Evolutionary conservation across 2,329 filamentous ascomycete genomes (phyloP).

Genomic region (Botryosphaeria agaves): DNA sequence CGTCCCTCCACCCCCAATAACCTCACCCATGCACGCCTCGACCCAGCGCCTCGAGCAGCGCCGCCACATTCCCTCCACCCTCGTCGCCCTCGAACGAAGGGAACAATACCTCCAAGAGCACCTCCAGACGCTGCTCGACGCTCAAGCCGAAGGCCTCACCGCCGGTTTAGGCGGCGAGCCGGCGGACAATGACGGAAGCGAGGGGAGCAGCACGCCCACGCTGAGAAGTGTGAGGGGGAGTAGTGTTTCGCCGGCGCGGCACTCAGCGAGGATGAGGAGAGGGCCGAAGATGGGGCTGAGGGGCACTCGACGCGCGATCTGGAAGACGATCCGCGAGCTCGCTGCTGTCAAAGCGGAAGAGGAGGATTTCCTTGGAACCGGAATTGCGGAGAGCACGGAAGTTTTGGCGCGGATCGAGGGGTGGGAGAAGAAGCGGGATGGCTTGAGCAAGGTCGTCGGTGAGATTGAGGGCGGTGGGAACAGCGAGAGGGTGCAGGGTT

Average conservation of each 20-base stretch:
- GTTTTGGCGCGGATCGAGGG: slow-evolving; percentile 41
- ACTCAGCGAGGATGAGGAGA: slow-evolving; percentile 35
- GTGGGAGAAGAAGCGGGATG: slow-evolving; percentile 39
- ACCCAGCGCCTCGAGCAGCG: background rate
- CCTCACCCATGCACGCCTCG: background rate
- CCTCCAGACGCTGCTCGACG: slow-evolving; percentile 41
- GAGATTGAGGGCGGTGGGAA: slow-evolving; percentile 35
- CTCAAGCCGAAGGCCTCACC: slow-evolving; percentile 39
- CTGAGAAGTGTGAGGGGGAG: slow-evolving; percentile 19
- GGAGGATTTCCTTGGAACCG: slow-evolving; percentile 38
- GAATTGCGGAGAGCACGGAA: slow-evolving; percentile 37
- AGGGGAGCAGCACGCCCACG: slow-evolving; percentile 31
- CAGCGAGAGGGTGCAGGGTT: slow-evolving; percentile 34
- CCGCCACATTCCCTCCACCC: slow-evolving; percentile 14
- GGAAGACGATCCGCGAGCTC: slow-evolving; percentile 44
- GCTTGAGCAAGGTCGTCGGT: slow-evolving; percentile 36
- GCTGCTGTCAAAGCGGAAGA: slow-evolving; percentile 52
- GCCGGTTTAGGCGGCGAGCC: slow-evolving; percentile 25
- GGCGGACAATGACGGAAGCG: slow-evolving; percentile 27
- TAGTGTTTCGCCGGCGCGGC: slow-evolving; percentile 41
- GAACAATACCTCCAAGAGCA: slow-evolving; percentile 37
- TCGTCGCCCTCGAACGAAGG: slow-evolving; percentile 33
- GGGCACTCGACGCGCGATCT: slow-evolving; percentile 46
- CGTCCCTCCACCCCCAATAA: slow-evolving; percentile 2
- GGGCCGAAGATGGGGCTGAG: slow-evolving; percentile 40